phyloP scores from a whole-genome alignment of 2,329 filamentous ascomycete genomes.

The Pseudogymnoascus sp. region DNA sequence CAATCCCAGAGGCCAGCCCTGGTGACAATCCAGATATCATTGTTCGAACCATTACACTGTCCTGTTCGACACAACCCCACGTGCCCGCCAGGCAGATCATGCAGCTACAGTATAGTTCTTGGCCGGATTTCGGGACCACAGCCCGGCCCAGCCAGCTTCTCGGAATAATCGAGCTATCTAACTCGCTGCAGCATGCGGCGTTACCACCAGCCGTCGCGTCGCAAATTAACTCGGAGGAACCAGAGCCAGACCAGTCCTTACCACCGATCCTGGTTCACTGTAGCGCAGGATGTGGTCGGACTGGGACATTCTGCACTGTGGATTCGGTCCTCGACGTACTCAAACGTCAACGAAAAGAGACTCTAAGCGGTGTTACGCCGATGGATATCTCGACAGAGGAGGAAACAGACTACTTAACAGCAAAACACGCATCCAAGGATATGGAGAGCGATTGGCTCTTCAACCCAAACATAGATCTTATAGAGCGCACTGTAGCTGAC shows the following conservation, averaged over 20 bases:
- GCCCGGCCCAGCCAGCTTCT: conserved; percentile 82
- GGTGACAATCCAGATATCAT: conserved; percentile 65
- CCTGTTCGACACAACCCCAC: conserved; percentile 69
- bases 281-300: conserved; percentile 89
- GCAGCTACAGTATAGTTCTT: conserved; percentile 88
- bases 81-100: conserved; percentile 84
- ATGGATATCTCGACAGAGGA: conserved; percentile 34
- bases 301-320: conserved; percentile 92
- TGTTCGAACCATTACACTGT: conserved; percentile 78
- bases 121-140: conserved; percentile 93
- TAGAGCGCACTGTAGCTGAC: conserved; percentile 82
- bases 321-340: conserved; percentile 95
- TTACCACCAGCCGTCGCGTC: conserved; percentile 19
- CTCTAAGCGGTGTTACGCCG: conserved; percentile 26
- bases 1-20: conserved; percentile 27
- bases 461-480: conserved; percentile 64
- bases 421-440: conserved; percentile 9
- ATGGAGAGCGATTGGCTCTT: conserved; percentile 56
- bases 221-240: conserved; percentile 47
- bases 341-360: conserved; percentile 61
- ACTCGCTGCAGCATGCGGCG: conserved; percentile 54
- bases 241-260: conserved; percentile 41
- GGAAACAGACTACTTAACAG: conserved; percentile 20
- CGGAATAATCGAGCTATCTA: conserved; percentile 81
- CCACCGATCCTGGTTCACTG: conserved; percentile 88